Evolutionary conservation across 2,329 filamentous ascomycete species (phyloP).

Genomic region (Anisogramma anomala): DNA sequence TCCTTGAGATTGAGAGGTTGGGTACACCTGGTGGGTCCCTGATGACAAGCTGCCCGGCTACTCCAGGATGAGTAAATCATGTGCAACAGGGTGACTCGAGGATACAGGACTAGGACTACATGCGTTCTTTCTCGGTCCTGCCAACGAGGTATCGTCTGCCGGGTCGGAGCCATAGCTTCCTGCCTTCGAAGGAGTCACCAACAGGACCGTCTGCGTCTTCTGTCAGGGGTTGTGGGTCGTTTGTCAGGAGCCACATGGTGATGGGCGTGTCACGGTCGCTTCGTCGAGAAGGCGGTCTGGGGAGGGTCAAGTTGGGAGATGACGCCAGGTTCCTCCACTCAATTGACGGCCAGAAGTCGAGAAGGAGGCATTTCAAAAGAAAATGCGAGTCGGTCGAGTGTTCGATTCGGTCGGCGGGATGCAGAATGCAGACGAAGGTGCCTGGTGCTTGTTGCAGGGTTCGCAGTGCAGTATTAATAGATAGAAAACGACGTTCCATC

Average conservation of each 20-base stretch:
- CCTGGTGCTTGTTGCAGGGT: too few relatives aligned
- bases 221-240: conserved; percentile 50
- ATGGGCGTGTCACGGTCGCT: neutral
- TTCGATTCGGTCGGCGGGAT: too few relatives aligned
- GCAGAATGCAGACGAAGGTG: too few relatives aligned
- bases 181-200: conserved; percentile 48
- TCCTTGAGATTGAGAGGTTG: conserved; percentile 80
- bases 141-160: conserved; percentile 81
- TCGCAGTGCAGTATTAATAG: too few relatives aligned
- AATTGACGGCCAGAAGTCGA: too few relatives aligned
- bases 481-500: too few relatives aligned
- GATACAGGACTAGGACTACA: conserved; percentile 16
- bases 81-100: too few relatives aligned
- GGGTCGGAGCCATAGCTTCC: conserved; percentile 72
- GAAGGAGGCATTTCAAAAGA: too few relatives aligned
- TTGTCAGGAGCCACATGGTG: conserved; percentile 56
- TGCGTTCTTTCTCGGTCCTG: conserved; percentile 58
- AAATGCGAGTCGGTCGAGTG: too few relatives aligned
- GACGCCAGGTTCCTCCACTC: too few relatives aligned
- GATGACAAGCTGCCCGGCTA: conserved; percentile 58
- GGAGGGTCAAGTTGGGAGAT: too few relatives aligned
- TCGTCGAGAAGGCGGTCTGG: too few relatives aligned
- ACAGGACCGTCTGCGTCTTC: conserved; percentile 26
- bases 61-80: neutral
- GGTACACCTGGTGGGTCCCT: conserved; percentile 67